Percentiles rank a stretch among this genome's conserved stretches.
phyloP scores from a whole-genome alignment of 305 asterid genomes.

The Solanum hybrid region DNA sequence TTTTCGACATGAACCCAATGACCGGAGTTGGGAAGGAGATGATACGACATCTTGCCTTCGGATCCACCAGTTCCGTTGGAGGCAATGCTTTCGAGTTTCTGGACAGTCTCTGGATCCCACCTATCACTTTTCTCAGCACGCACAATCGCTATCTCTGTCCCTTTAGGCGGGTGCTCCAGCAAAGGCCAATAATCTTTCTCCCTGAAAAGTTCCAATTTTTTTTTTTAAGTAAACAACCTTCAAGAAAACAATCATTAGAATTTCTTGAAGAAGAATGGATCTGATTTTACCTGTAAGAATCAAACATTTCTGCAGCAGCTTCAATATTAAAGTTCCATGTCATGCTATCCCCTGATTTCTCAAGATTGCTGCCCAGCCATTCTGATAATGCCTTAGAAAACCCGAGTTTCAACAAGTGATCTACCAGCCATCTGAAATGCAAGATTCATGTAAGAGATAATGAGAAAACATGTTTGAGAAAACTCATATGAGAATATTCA shows the following conservation, averaged over 20 bases:
- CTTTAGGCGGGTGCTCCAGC: constrained; percentile 57
- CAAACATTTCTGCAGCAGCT: constrained; percentile 80
- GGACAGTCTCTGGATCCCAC: constrained; percentile 50
- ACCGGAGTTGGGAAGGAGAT: constrained; percentile 72
- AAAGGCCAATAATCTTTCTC: constrained; percentile 67
- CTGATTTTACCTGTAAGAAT: constrained; percentile 55
- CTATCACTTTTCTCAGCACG: constrained; percentile 87
- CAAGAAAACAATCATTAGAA: neutral
- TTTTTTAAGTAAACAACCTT: neutral
- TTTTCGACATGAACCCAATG: constrained; percentile 99
- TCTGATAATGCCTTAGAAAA: constrained; percentile 73
- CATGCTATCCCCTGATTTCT: constrained; percentile 55
- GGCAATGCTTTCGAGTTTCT: constrained; percentile 38
- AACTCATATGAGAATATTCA: neutral
- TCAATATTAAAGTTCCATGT: constrained; percentile 83
- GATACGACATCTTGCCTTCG: constrained; percentile 49
- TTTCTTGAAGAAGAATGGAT: neutral
- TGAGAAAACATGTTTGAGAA: neutral
- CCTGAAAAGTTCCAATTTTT: constrained; percentile 19
- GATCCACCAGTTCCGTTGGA: constrained; percentile 26
- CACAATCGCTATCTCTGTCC: constrained; percentile 56
- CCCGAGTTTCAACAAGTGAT: constrained; percentile 69
- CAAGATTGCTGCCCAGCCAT: constrained; percentile 93
- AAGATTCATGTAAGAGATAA: neutral
- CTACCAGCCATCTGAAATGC: constrained; percentile 75